phyloP scores from a whole-genome alignment of 768 basidiomycete genomes.

The Candolleomyces efflorescens region DNA sequence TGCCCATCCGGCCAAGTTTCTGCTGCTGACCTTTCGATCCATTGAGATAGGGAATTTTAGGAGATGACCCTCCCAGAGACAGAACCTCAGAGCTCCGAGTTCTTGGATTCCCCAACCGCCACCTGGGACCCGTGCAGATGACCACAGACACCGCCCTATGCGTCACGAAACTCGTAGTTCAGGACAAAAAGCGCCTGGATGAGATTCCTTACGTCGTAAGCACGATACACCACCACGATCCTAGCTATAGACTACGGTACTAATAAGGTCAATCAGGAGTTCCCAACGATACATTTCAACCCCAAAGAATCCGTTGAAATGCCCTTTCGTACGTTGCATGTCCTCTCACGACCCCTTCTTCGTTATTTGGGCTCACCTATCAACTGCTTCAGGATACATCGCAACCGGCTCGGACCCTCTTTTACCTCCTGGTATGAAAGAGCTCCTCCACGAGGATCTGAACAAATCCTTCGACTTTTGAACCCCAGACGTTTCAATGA shows the following conservation, averaged over 20 bases:
- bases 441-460: constrained; percentile 80
- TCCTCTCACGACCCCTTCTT: neutral
- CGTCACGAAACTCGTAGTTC: constrained; percentile 80
- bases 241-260: too few relatives aligned
- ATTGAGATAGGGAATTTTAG: constrained; percentile 40
- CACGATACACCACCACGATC: neutral
- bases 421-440: constrained; percentile 87
- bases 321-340: constrained; percentile 77
- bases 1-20: neutral
- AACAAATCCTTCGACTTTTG: constrained; percentile 83
- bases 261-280: constrained; percentile 46
- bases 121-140: constrained; percentile 90
- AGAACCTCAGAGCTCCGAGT: constrained; percentile 84
- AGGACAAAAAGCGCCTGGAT: constrained; percentile 68
- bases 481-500: neutral
- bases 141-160: constrained; percentile 96
- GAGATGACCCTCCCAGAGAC: constrained; percentile 95
- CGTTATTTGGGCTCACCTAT: neutral
- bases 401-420: constrained; percentile 53
- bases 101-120: constrained; percentile 82
- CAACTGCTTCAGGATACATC: constrained; percentile 40
- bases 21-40: neutral
- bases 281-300: constrained; percentile 88
- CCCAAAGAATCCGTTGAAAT: constrained; percentile 91
- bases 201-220: constrained; percentile 72